phyloP scores from a whole-genome alignment of 2,329 filamentous ascomycete species.

The Hymenoscyphus fructigenus region DNA sequence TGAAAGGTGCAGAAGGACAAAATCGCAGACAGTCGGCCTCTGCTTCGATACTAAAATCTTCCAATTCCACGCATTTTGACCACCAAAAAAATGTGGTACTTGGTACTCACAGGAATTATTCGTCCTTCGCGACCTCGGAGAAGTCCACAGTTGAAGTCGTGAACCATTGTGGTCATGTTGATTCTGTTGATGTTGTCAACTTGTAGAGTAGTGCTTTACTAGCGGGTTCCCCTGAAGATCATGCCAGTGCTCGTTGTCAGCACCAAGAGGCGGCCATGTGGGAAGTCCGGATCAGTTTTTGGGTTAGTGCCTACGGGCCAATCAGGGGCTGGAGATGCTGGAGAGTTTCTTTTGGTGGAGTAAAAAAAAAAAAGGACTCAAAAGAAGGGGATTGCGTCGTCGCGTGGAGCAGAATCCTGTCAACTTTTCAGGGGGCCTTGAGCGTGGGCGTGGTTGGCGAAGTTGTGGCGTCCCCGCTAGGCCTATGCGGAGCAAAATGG shows the following conservation, averaged over 20 bases:
- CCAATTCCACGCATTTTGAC: not conserved
- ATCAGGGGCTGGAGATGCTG: not conserved
- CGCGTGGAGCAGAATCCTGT: not conserved
- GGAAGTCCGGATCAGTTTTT: not conserved
- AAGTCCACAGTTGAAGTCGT: not conserved
- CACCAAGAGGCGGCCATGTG: not conserved
- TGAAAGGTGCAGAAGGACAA: not conserved
- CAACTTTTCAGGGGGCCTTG: not conserved
- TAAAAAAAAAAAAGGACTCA: not conserved
- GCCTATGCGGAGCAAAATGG: not conserved
- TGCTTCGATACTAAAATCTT: not conserved
- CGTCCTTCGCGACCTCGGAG: not conserved
- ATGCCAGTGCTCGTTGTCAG: not conserved
- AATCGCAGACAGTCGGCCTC: not conserved
- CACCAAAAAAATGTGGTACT: not conserved
- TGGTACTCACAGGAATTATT: not conserved
- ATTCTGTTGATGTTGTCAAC: not conserved
- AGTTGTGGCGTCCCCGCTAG: not conserved
- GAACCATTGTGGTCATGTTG: not conserved
- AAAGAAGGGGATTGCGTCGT: not conserved
- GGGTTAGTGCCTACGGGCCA: not conserved
- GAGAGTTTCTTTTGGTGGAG: not conserved
- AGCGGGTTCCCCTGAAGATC: not conserved
- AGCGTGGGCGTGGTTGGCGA: conserved; percentile 1
- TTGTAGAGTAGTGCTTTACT: not conserved